phyloP scores from a whole-genome alignment of 495 filamentous ascomycete species.

The Hypomontagnella monticulosa region DNA sequence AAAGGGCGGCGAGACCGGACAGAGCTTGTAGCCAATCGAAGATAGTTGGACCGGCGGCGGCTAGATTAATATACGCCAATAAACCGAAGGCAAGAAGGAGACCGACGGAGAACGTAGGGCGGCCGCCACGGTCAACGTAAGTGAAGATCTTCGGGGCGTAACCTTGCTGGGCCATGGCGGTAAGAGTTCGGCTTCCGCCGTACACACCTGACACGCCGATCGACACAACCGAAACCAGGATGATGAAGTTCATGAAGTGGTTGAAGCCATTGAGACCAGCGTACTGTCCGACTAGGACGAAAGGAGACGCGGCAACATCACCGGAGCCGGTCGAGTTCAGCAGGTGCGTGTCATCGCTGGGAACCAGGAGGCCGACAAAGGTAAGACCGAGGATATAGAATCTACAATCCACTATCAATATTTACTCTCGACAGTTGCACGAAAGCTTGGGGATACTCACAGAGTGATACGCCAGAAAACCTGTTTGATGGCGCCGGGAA shows the following conservation, averaged over 20 bases:
- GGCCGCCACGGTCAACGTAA: conserved; percentile 67
- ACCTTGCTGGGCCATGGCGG: conserved; percentile 67
- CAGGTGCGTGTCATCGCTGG: conserved; percentile 62
- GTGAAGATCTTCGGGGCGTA: conserved; percentile 66
- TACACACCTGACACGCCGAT: conserved; percentile 75
- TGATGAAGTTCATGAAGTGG: conserved; percentile 78
- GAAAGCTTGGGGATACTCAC: conserved; percentile 13
- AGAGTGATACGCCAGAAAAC: conserved; percentile 77
- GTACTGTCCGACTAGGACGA: conserved; percentile 74
- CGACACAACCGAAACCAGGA: conserved; percentile 73
- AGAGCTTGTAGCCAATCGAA: conserved; percentile 70
- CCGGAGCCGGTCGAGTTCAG: conserved; percentile 60
- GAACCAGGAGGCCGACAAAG: conserved; percentile 78
- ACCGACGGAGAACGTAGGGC: conserved; percentile 63
- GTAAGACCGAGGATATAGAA: conserved; percentile 81
- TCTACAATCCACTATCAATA: conserved; percentile 50
- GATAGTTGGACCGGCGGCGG: conserved; percentile 56
- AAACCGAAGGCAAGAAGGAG: conserved; percentile 59
- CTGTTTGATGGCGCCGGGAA: conserved; percentile 75
- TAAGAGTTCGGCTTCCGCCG: conserved; percentile 74
- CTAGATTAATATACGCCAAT: conserved; percentile 65
- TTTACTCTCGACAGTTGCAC: neutral
- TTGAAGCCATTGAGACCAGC: conserved; percentile 73
- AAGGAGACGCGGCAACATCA: conserved; percentile 72
- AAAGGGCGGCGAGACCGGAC: conserved; percentile 64